Base-by-base conservation (phyloP, 257 asterid species). In the Perilla frutescens region DNA sequence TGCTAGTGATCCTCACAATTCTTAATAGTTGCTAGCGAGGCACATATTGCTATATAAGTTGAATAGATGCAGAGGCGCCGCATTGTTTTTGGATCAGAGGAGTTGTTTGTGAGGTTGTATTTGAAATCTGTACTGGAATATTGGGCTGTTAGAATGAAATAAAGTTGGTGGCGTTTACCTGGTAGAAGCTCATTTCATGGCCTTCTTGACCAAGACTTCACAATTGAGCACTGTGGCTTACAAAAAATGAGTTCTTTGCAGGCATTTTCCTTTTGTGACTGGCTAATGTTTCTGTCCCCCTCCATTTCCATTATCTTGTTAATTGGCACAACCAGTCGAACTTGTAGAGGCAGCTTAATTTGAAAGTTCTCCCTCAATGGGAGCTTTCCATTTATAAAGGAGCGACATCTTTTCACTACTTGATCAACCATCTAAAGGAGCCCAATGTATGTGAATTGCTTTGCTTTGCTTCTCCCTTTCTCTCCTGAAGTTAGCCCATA, bases 351-450 rank as follows among this genome's bases (percentile, higher is more conserved):
- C 68, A 55, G 54, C 71, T 43, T 45, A 29, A 40, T 56, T 29
- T n/a, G 14, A 51, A 53, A 8, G 14, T 63, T 62, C 15, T 48
- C 8, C 8, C 37, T 40, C 3, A 1, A 10, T 12, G 11, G 43
- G 32, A 50, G 10, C 44, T 45, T 62, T 63, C 58, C 36, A 54
- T 29, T 50, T 32, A 2, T 31, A 53, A n/a, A 31, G 31, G 53
- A 68, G 20, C 20, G 26, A 13, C 59, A 47, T 20, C 49, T 60
- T 10, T 54, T 32, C 56, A n/a, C 49, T 44, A 41, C 71, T 41
- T 62, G 63, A 62, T 62, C 53, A 37, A 50, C 44, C 45, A 62
- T 73, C 47, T 34, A 34, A 34, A 45, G 61, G 12, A 56, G 51
- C 40, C 26, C 50, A 34, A 31, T 62, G 44, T 59, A 29, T 45